phyloP scores from a whole-genome alignment of 1,139 yeast species.

The Sugiyamaella xylanicola region DNA sequence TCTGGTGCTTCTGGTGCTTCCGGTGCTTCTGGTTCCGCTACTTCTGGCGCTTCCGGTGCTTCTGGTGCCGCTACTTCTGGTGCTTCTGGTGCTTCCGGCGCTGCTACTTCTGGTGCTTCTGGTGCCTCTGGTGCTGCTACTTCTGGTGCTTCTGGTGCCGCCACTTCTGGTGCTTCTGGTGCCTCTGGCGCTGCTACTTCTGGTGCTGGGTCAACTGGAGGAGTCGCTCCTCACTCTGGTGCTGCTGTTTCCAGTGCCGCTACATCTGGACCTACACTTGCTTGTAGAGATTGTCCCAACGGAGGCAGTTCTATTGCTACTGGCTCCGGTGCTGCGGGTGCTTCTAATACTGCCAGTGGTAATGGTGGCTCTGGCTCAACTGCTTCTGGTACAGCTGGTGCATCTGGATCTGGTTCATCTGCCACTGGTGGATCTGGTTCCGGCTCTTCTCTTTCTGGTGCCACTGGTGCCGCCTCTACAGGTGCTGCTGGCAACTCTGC shows the following conservation, averaged over 20 bases:
- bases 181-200: conserved; percentile 2
- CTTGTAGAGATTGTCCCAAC: background rate
- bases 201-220: no score
- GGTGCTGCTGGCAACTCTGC: background rate
- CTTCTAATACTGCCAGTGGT: background rate
- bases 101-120: conserved; percentile 1
- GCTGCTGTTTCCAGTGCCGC: background rate
- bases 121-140: conserved; percentile 16
- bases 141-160: conserved; percentile 13
- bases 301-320: background rate
- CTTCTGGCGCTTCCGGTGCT: background rate
- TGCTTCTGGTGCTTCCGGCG: background rate
- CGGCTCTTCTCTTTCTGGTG: background rate
- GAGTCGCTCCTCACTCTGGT: no score
- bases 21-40: background rate
- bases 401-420: background rate
- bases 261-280: conserved; percentile 1
- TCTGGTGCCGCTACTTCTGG: conserved; percentile 6
- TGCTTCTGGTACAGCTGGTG: background rate
- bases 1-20: background rate
- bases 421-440: background rate
- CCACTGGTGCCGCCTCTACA: background rate
- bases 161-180: conserved; percentile 12
- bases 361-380: background rate
- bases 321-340: background rate